Evolutionary conservation across 1,284 basidiomycete genomes (phyloP), one percentile per base, ranked within the genome.

Genomic region (Flammula alnicola): DNA sequence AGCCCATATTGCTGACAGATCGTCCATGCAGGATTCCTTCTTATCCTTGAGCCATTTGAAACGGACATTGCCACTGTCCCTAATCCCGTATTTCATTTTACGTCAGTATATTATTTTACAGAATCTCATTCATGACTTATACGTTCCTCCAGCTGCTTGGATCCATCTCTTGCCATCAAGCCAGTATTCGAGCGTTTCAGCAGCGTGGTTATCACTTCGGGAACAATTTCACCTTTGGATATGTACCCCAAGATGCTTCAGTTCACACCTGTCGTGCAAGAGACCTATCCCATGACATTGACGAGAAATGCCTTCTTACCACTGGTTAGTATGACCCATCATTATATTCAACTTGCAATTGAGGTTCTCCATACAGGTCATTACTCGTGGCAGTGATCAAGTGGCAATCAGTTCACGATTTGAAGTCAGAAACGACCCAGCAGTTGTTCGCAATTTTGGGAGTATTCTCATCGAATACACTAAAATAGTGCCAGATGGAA

Each of bases 241-340:
- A 99, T 99, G 97, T 97, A 99, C 70, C 97, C 97, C 17, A 99
- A 99, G 73, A 99, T 99, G 91, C 80, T 99, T 35, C 93, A 96
- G 62, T 99, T 99, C 68, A 94, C 94, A 25, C 95, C 97, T 2
- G 94, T 97, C 17, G 92, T 98, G 8, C 92, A 97, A 73, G 96
- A 98, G 70, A 93, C 91, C 3, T 99, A 99, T 72, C 84, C 96
- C 3, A 99, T 99, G 97, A 98, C 97, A 10, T 81, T 99, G 26
- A 92, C 93, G 3, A 84, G 97, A 50, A 97, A 98, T 64, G 94
- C 95, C 51, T 99, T 99, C 75, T 72, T 99, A 62, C 97, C 97
- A n/a, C 76, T 99, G 71, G 95, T 91, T 49, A 57, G 83, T 73
- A 14, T 26, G 10, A 49, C 1, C 48, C 44, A 10, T 45, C 32